A percentile compares a stretch with the other conserved stretches of the same genome.
phyloP scores from a whole-genome alignment of 202 grass and related monocot species.

The Saccharum hybrid region DNA sequence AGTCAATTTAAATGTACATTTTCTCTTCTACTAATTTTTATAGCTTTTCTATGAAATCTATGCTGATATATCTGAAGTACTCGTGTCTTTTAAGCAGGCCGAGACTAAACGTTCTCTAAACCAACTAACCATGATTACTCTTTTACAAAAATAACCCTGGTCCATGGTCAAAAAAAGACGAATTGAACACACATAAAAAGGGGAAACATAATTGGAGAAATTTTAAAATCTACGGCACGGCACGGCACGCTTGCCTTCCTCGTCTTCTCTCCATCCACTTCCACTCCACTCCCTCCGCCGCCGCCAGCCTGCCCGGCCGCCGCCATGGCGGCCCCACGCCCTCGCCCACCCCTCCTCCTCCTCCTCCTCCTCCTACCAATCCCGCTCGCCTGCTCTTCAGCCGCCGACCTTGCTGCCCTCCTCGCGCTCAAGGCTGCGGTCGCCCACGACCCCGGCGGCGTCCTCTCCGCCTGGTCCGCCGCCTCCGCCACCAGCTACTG shows the following conservation, averaged over 20 bases:
- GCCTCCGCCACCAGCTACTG: constrained; percentile 43
- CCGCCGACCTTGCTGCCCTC: constrained; percentile 45
- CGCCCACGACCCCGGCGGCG: constrained; percentile 44
- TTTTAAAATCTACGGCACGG: constrained; percentile 28
- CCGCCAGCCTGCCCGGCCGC: background rate
- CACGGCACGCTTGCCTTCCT: background rate
- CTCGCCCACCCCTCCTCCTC: constrained; percentile 9
- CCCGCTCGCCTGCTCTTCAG: constrained; percentile 17
- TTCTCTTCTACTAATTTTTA: too few species aligned
- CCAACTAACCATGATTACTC: background rate
- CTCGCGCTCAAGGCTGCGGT: constrained; percentile 58
- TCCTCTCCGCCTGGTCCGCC: constrained; percentile 52
- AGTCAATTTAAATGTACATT: too few species aligned
- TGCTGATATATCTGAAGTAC: too few species aligned
- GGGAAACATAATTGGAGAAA: background rate
- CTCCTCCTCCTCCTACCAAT: constrained; percentile 20
- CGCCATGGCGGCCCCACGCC: constrained; percentile 8
- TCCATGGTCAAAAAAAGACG: background rate
- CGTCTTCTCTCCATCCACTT: constrained; percentile 13
- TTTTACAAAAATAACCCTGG: background rate
- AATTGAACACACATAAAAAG: too few species aligned
- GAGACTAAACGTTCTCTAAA: background rate
- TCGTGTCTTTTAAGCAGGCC: background rate
- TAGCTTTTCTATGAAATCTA: too few species aligned
- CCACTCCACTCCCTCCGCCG: background rate